These are phyloP conservation scores for Pythium rhizo-oryzae DNA, from an alignment of 352 stramenopile genomes.

Conservation along the genomic window DNA sequence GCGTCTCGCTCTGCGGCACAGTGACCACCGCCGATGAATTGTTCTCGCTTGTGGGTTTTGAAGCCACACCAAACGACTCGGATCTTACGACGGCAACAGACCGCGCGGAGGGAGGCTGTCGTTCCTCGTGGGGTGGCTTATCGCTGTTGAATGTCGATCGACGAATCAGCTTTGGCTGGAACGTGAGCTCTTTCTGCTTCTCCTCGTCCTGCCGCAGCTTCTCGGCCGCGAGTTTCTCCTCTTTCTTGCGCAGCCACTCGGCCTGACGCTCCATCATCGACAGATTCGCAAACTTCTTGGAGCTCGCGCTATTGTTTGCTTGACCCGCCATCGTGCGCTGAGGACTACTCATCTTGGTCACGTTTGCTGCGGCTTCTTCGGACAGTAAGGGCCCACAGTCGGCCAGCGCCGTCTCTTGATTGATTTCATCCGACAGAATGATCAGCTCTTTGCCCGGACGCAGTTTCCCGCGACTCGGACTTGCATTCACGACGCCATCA, in stretches of 20 bases:
- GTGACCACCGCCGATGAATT: background rate
- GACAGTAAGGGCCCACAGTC: slow-evolving; percentile 25
- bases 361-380: slow-evolving; percentile 13
- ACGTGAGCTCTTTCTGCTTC: slow-evolving; percentile 80
- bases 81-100: slow-evolving; percentile 13
- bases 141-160: slow-evolving; percentile 58
- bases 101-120: slow-evolving; percentile 16
- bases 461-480: slow-evolving; percentile 74
- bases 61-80: slow-evolving; percentile 17
- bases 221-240: slow-evolving; percentile 73
- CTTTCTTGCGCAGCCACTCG: slow-evolving; percentile 79
- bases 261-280: slow-evolving; percentile 83
- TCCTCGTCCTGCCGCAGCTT: slow-evolving; percentile 66
- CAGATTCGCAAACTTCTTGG: slow-evolving; percentile 60
- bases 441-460: slow-evolving; percentile 79
- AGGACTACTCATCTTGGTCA: slow-evolving; percentile 3
- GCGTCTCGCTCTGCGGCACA: slow-evolving; percentile 15
- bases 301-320: slow-evolving; percentile 10
- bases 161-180: slow-evolving; percentile 81
- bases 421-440: slow-evolving; percentile 57
- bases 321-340: background rate
- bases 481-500: slow-evolving; percentile 29
- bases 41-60: slow-evolving; percentile 7
- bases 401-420: slow-evolving; percentile 12
- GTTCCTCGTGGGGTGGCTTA: slow-evolving; percentile 30